A percentile compares a stretch with the other conserved stretches of the same genome.
phyloP scores from a whole-genome alignment of 1,284 basidiomycete species.

The Sutorius eximius region DNA sequence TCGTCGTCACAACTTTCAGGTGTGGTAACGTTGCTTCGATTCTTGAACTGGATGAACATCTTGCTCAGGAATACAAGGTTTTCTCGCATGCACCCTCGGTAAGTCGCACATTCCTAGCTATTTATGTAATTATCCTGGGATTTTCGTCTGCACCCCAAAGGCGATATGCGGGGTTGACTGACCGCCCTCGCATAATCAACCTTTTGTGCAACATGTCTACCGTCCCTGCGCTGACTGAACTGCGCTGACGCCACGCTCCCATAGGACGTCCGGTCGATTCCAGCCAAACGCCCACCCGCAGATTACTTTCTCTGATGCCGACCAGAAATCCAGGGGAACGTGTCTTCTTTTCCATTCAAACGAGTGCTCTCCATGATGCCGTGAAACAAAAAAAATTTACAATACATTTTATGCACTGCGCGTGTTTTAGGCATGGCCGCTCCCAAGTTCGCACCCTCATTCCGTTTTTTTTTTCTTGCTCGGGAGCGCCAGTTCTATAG shows the following conservation, averaged over 20 bases:
- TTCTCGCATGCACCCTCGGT: slow-evolving; percentile 78
- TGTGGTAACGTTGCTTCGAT: slow-evolving; percentile 96
- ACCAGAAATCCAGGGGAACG: slow-evolving; percentile 8
- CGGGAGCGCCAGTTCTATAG: slow-evolving; percentile 23
- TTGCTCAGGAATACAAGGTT: slow-evolving; percentile 90
- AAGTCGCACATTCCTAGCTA: slow-evolving; percentile 30
- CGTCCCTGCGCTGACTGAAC: slow-evolving; percentile 2
- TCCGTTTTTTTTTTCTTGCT: slow-evolving; percentile 8
- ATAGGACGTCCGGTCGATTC: slow-evolving; percentile 83
- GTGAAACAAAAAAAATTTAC: slow-evolving; percentile 18
- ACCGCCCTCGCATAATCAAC: slow-evolving; percentile 5
- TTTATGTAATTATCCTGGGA: slow-evolving; percentile 28
- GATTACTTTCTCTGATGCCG: slow-evolving; percentile 71
- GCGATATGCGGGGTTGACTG: slow-evolving; percentile 29
- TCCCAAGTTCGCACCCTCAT: slow-evolving; percentile 25
- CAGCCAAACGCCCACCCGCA: slow-evolving; percentile 84
- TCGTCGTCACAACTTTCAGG: slow-evolving; percentile 41
- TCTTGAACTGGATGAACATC: slow-evolving; percentile 86
- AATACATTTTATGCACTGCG: slow-evolving; percentile 16
- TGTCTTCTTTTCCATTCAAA: slow-evolving; percentile 21
- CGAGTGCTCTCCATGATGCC: slow-evolving; percentile 11
- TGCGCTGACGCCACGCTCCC: slow-evolving; percentile 6
- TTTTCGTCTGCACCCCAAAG: slow-evolving; percentile 32
- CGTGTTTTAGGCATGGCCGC: slow-evolving; percentile 33
- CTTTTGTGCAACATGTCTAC: slow-evolving; percentile 1